Percentiles rank a stretch among this genome's conserved stretches.
Evolutionary conservation across 2,329 filamentous ascomycete genomes (phyloP).

Genomic region (Diaporthe citriasiana): DNA sequence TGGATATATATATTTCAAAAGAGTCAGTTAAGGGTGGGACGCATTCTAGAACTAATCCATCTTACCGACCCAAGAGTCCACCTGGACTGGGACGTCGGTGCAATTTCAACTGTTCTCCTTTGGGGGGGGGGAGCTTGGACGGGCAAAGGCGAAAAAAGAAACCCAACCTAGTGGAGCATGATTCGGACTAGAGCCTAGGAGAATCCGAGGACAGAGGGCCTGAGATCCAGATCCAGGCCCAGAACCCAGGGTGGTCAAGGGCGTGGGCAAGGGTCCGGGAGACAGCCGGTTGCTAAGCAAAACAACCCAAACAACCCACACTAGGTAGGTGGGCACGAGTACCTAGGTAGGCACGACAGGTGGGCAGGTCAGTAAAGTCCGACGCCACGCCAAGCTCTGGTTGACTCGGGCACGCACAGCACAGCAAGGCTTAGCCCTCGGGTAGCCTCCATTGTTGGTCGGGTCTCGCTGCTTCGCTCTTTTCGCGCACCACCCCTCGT

Average conservation of each 20-base stretch:
- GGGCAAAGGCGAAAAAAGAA: conserved; percentile 20
- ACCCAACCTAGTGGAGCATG: conserved; percentile 21
- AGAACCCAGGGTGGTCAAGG: neutral
- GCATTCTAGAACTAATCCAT: conserved; percentile 10
- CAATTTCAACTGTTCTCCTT: conserved; percentile 11
- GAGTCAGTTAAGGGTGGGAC: conserved; percentile 23
- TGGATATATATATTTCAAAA: neutral
- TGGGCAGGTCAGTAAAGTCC: conserved; percentile 4
- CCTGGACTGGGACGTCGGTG: conserved; percentile 5
- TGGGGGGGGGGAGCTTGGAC: conserved; percentile 22
- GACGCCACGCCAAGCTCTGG: conserved; percentile 25
- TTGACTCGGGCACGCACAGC: conserved; percentile 17
- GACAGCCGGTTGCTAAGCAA: conserved; percentile 20
- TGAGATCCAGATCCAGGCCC: conserved; percentile 8
- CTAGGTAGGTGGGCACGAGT: no score
- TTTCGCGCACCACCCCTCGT: neutral
- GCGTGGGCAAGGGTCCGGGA: neutral
- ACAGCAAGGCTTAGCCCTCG: neutral
- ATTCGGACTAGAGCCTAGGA: conserved; percentile 24
- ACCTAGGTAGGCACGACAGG: no score
- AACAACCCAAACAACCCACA: no score
- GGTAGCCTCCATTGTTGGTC: neutral
- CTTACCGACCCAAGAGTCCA: neutral
- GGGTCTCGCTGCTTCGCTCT: conserved; percentile 33
- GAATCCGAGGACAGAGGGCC: conserved; percentile 18